Base-by-base conservation (phyloP, 2,329 filamentous ascomycete genomes). In the Falciphora oryzae region DNA sequence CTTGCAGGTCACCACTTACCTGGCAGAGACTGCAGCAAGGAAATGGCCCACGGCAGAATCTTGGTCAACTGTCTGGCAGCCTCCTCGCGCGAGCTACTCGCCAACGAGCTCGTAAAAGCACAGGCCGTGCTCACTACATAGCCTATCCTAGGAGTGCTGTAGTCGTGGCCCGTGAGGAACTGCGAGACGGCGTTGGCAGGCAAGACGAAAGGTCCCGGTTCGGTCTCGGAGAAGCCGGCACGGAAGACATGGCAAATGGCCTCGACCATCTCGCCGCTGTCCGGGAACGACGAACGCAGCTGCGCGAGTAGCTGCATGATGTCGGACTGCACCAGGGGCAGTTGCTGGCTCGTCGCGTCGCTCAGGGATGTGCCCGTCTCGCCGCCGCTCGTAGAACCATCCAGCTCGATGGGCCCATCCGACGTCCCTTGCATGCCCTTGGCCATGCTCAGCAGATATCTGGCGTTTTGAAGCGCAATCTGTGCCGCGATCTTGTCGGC, bases 181-280 rank as follows among this genome's bases (percentile, higher is more conserved):
- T 86, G 80, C 14, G 87, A 85, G n/a, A 91, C 85, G 67, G 86
- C 81, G 0, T 82, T 77, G 0, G 89, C 81, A 3, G 88, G 83
- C 66, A 96, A 86, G 11, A 93, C 90, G 70, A 95, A 94, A 0
- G 91, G 89, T 0, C 91, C 91, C 3, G 89, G 85, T 31, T 87
- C 84, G 0, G 81, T 83, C 74, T 96, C 92, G 1, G 88, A 88
- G 71, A 93, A 93, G 0, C 92, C 92, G 27, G 87, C 84, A 57
- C 88, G 85, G 62, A 94, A 81, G 61, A 93, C 85, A 65, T 81
- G 82, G 75, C 91, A 95, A 44, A 89, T 86, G 4, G 85, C 81
- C 70, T 93, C 90, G 28, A 89, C 82, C 14, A 92, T 83, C 68
- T 93, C 91, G 28, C 85, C 83, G 65, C 84, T 86, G 2, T 75